Conservation (phyloP, 805 yeast species). For the Schwanniomyces pseudopolymorphus region DNA sequence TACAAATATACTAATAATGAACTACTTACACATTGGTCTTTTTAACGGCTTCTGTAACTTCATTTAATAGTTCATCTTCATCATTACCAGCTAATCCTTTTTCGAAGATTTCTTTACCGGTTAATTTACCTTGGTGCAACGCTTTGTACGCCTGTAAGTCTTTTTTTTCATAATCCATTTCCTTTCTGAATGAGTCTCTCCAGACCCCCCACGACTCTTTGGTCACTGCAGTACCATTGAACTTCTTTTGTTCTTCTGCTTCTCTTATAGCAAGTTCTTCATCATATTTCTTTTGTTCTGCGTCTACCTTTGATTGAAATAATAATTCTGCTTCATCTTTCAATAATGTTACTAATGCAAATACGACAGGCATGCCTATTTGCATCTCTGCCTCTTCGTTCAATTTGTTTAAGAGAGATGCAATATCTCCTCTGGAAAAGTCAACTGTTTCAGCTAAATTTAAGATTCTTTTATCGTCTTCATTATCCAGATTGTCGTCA, state of each 20-base stretch:
- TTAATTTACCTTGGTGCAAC: conserved; percentile 74
- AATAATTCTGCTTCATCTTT: conserved; percentile 79
- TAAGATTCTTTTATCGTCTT: conserved; percentile 43
- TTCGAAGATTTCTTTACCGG: conserved; percentile 90
- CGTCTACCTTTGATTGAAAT: conserved; percentile 57
- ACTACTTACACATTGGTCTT: conserved; percentile 1
- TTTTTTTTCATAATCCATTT: conserved; percentile 65
- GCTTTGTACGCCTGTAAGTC: conserved; percentile 48
- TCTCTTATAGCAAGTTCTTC: conserved; percentile 63
- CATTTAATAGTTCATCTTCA: conserved; percentile 23
- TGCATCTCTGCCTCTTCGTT: conserved; percentile 69
- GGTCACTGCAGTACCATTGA: conserved; percentile 88
- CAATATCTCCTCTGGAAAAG: conserved; percentile 50
- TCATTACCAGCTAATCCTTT: conserved; percentile 80
- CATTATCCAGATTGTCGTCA: conserved; percentile 46
- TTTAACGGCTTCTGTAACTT: conserved; percentile 6
- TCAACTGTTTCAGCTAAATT: conserved; percentile 58
- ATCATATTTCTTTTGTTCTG: conserved; percentile 58
- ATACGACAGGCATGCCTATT: conserved; percentile 89
- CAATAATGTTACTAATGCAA: conserved; percentile 70
- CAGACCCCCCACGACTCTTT: conserved; percentile 68
- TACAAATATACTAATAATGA: not conserved
- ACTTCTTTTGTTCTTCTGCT: conserved; percentile 82
- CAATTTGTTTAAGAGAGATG: conserved; percentile 37
- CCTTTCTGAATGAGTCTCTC: conserved; percentile 71